Percentiles rank a stretch among this genome's conserved stretches.
Conservation (phyloP, 768 basidiomycete genomes). For the Rhodocollybia butyracea region DNA sequence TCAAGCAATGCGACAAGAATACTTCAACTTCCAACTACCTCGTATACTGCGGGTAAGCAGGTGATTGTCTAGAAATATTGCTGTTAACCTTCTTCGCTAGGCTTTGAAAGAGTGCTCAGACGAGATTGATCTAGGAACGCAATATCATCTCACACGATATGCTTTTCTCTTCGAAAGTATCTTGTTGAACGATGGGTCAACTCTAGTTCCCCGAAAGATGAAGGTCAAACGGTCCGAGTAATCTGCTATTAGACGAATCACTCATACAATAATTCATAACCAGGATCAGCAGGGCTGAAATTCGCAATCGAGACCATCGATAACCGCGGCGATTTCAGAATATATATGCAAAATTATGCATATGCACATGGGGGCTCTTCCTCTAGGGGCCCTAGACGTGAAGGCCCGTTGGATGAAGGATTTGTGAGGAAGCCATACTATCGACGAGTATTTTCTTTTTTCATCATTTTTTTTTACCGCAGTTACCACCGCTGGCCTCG, state of each 20-base stretch:
- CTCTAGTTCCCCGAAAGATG: slow-evolving; percentile 75
- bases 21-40: slow-evolving; percentile 96
- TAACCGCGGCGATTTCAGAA: slow-evolving; percentile 91
- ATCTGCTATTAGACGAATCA: background rate
- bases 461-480: slow-evolving; percentile 9
- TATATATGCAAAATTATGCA: slow-evolving; percentile 96
- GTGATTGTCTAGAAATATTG: background rate
- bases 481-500: slow-evolving; percentile 65
- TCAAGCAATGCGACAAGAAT: slow-evolving; percentile 90
- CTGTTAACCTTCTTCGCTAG: slow-evolving; percentile 32
- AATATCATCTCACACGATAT: slow-evolving; percentile 94
- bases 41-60: slow-evolving; percentile 80
- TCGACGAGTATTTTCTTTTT: background rate
- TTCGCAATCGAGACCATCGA: slow-evolving; percentile 88
- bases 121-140: slow-evolving; percentile 96
- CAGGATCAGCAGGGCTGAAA: slow-evolving; percentile 64
- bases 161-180: slow-evolving; percentile 93
- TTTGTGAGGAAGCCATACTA: slow-evolving; percentile 62
- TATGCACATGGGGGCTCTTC: slow-evolving; percentile 72
- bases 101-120: slow-evolving; percentile 93
- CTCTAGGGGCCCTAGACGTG: slow-evolving; percentile 73
- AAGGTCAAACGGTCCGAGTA: slow-evolving; percentile 40
- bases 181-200: slow-evolving; percentile 83
- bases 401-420: slow-evolving; percentile 89
- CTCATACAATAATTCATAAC: background rate